Conservation (phyloP, 1,284 basidiomycete genomes). For the Naganishia sp. region DNA sequence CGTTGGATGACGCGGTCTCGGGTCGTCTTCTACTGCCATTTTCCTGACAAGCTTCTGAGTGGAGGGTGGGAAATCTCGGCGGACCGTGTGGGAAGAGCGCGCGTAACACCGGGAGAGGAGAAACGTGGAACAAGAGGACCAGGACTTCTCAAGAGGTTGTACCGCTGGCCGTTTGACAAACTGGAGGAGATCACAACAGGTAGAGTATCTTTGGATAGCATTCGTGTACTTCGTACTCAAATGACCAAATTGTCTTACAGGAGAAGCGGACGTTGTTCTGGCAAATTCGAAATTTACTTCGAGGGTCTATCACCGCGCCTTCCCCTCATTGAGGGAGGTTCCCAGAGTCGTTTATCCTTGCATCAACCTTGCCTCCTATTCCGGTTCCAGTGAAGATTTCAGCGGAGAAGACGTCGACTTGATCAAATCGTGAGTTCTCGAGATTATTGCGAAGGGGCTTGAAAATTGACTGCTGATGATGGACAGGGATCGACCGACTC, state of each 20-base stretch:
- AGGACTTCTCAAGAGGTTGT: slow-evolving; percentile 67
- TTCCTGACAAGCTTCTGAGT: slow-evolving; percentile 86
- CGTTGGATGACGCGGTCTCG: slow-evolving; percentile 67
- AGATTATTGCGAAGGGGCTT: slow-evolving; percentile 11
- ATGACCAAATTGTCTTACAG: slow-evolving; percentile 50
- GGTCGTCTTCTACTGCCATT: slow-evolving; percentile 97
- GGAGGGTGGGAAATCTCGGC: slow-evolving; percentile 49
- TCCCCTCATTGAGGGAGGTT: slow-evolving; percentile 65
- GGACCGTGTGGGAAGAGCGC: slow-evolving; percentile 46
- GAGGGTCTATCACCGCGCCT: slow-evolving; percentile 72
- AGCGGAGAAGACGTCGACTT: slow-evolving; percentile 60
- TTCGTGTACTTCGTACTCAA: not conserved
- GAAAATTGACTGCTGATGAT: slow-evolving; percentile 2
- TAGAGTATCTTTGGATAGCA: slow-evolving; percentile 52
- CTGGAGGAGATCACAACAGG: slow-evolving; percentile 88
- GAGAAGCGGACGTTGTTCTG: slow-evolving; percentile 83
- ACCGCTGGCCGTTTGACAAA: slow-evolving; percentile 86
- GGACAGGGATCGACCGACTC: slow-evolving; percentile 67
- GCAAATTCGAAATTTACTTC: slow-evolving; percentile 92
- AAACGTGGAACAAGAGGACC: slow-evolving; percentile 17
- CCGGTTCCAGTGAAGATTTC: slow-evolving; percentile 49
- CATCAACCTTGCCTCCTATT: slow-evolving; percentile 75
- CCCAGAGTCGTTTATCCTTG: slow-evolving; percentile 88
- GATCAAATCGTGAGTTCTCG: slow-evolving; percentile 65
- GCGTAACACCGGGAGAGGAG: slow-evolving; percentile 47